Evolutionary conservation across 108 stramenopile genomes (phyloP), one percentile per base, ranked within the genome.

Genomic region (Conticribra weissflogii): DNA sequence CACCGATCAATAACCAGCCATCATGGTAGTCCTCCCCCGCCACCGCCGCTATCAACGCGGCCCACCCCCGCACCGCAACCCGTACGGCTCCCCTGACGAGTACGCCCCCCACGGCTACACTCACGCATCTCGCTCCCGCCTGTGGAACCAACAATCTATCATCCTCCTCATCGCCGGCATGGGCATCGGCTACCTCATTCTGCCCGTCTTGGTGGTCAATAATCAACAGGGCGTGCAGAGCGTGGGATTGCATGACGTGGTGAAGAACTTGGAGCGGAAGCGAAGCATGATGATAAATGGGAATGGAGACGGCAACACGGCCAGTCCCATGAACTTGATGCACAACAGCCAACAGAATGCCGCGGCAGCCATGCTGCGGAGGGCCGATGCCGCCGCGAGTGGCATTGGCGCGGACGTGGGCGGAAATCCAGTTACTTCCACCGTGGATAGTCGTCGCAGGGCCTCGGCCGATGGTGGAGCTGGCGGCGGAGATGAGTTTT

Each of bases 151-250:
- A 36, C 60, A 62, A 29, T 69, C 66, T 3, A 44, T 59, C 32
- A 33, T 76, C 19, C 65, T 70, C 5, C 63, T 81, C 28, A 33
- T 81, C 29, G 64, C 53, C 14, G 80, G 80, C 3, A 66, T 76
- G 57, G 68, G 69, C 17, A 55, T 81, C n/a, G 80, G 80, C 0
- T 81, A 81, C 34, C 45, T 79, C 2, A 47, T 79, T 60, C 60
- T 76, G 18, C 74, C 74, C 50, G 61, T 68, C 21, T 27, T 79
- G 18, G 36, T 68, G 27, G 67, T 73, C 24, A 28, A 68, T 14
- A 36, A 71, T 44, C 28, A 31, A 22, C 15, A 57, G n/a, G 44
- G 44, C 28, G 36, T 21, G 22, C 54, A 73, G n/a, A 17, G 28
- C 36, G 23, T 72, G 33, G 70, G 80, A n/a, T 21, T 81, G 23